Percentiles rank a stretch among this genome's conserved stretches.
phyloP scores from a whole-genome alignment of 495 filamentous ascomycete species.

The Ascodesmis nigricans region DNA sequence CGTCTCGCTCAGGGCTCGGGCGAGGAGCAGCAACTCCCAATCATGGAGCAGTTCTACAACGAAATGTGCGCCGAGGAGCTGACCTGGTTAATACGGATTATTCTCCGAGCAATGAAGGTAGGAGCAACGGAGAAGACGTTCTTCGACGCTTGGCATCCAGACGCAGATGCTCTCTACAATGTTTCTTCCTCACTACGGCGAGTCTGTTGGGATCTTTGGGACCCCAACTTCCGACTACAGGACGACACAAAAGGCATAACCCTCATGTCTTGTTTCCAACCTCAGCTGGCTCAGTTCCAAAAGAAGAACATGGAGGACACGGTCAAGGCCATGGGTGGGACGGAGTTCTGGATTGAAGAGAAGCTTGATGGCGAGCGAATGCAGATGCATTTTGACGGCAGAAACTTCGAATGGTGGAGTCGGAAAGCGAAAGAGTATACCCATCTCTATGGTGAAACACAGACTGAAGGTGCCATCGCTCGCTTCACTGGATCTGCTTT shows the following conservation, averaged over 20 bases:
- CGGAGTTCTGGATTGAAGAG: slow-evolving; percentile 89
- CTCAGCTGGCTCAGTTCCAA: slow-evolving; percentile 88
- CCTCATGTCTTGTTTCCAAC: slow-evolving; percentile 93
- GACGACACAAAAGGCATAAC: slow-evolving; percentile 34
- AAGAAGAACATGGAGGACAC: slow-evolving; percentile 64
- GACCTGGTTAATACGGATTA: slow-evolving; percentile 84
- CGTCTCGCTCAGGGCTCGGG: slow-evolving; percentile 39
- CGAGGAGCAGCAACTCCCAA: slow-evolving; percentile 45
- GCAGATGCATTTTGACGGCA: slow-evolving; percentile 80
- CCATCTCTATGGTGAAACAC: slow-evolving; percentile 66
- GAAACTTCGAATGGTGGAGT: slow-evolving; percentile 80
- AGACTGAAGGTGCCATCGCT: slow-evolving; percentile 57
- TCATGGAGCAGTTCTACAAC: slow-evolving; percentile 64
- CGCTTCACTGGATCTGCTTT: slow-evolving; percentile 63
- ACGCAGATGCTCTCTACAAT: slow-evolving; percentile 74
- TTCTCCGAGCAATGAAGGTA: slow-evolving; percentile 93
- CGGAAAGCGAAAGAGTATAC: slow-evolving; percentile 94
- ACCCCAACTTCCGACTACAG: slow-evolving; percentile 51
- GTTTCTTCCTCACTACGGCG: slow-evolving; percentile 74
- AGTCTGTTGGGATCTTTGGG: slow-evolving; percentile 86
- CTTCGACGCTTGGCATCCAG: slow-evolving; percentile 71
- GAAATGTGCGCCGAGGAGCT: slow-evolving; percentile 86
- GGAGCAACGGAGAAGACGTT: slow-evolving; percentile 88
- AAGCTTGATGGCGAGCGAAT: slow-evolving; percentile 94
- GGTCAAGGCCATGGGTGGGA: slow-evolving; percentile 51